phyloP scores from a whole-genome alignment of 2,329 filamentous ascomycete genomes.

The Paraphaeosphaeria sporulosa region DNA sequence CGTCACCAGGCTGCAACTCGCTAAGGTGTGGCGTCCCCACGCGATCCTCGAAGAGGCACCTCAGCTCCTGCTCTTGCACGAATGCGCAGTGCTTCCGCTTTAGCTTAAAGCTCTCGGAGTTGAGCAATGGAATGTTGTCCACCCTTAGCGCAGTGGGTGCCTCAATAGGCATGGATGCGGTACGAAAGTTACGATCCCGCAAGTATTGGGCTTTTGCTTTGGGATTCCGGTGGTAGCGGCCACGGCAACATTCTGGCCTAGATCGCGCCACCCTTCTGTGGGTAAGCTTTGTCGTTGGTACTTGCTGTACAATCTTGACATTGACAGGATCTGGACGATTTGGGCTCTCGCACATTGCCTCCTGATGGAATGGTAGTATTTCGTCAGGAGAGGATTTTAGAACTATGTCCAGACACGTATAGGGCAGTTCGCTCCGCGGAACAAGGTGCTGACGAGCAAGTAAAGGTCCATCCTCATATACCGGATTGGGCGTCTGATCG shows the following conservation, averaged over 20 bases:
- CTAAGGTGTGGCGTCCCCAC: slow-evolving; percentile 35
- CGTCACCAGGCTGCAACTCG: slow-evolving; percentile 28
- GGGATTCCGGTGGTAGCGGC: slow-evolving; percentile 16
- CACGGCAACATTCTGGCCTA: slow-evolving; percentile 11
- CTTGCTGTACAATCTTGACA: background rate
- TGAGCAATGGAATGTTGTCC: background rate
- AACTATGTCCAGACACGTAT: no score
- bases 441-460: background rate
- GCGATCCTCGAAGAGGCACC: slow-evolving; percentile 24
- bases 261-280: background rate
- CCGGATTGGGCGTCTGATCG: background rate
- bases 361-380: background rate
- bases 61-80: slow-evolving; percentile 31
- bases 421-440: background rate
- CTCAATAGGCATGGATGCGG: background rate
- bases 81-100: slow-evolving; percentile 32
- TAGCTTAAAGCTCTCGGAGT: slow-evolving; percentile 10
- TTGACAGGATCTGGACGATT: background rate
- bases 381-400: background rate
- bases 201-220: slow-evolving; percentile 28
- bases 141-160: background rate
- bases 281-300: slow-evolving; percentile 8
- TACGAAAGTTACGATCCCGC: slow-evolving; percentile 17
- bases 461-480: background rate
- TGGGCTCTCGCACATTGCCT: background rate